A percentile compares a stretch with the other conserved stretches of the same genome.
Conservation (phyloP, 768 basidiomycete species). For the Kwoniella dejecticola region DNA sequence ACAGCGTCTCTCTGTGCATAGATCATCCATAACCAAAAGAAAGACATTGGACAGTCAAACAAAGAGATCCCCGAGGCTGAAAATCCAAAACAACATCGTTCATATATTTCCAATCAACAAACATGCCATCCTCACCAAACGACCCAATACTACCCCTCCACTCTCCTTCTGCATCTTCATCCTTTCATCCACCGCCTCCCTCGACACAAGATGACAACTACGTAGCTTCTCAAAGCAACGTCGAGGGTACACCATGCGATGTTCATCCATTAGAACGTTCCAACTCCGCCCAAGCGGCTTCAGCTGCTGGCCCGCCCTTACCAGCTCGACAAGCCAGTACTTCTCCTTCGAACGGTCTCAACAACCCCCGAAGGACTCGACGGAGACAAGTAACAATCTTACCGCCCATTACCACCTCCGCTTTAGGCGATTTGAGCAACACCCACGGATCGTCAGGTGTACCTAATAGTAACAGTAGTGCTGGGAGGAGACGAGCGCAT, state of each 20-base stretch:
- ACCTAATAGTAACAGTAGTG: background rate
- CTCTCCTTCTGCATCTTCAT: background rate
- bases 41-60: too few relatives aligned
- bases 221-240: background rate
- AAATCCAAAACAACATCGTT: too few relatives aligned
- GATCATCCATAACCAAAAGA: too few relatives aligned
- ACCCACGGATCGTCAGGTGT: slow-evolving; percentile 3
- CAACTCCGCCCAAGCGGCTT: background rate
- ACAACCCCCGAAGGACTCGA: background rate
- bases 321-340: too few relatives aligned
- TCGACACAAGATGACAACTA: background rate
- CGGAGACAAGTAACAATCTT: slow-evolving; percentile 9
- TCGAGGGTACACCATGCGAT: background rate
- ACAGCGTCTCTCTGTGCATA: too few relatives aligned
- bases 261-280: background rate
- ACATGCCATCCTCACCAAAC: slow-evolving; percentile 4
- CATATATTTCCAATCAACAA: too few relatives aligned
- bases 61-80: too few relatives aligned
- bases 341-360: too few relatives aligned
- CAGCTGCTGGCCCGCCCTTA: background rate
- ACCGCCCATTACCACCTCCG: slow-evolving; percentile 11
- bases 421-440: slow-evolving; percentile 6
- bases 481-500: slow-evolving; percentile 15
- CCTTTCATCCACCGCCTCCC: background rate
- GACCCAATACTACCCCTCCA: slow-evolving; percentile 1